Percentiles rank a stretch among this genome's conserved stretches.
These are phyloP conservation scores for Gloeostereum incarnatum DNA, from an alignment of 768 basidiomycete genomes.

Conservation along the genomic window DNA sequence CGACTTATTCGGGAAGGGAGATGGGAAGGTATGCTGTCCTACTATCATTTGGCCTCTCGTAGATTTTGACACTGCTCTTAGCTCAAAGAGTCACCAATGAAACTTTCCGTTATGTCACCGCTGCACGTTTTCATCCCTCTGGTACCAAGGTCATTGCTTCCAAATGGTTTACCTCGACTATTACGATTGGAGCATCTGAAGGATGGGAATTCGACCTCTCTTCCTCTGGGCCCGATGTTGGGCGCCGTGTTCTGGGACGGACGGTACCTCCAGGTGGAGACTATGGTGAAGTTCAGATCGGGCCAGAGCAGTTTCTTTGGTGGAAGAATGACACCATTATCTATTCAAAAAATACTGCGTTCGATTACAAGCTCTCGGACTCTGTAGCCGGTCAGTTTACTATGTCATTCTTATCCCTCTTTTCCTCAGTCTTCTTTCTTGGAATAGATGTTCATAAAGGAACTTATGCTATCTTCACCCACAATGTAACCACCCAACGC, in stretches of 20 bases:
- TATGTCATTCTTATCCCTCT: not conserved
- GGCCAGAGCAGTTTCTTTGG: constrained; percentile 67
- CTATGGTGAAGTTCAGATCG: constrained; percentile 64
- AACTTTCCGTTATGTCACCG: constrained; percentile 62
- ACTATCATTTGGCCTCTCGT: not conserved
- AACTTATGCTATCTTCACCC: constrained; percentile 59
- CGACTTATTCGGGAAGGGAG: constrained; percentile 4
- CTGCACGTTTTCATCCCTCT: constrained; percentile 62
- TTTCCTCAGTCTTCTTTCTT: not conserved
- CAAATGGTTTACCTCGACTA: constrained; percentile 62
- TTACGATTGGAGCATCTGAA: constrained; percentile 64
- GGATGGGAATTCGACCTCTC: constrained; percentile 62
- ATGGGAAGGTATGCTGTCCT: not conserved
- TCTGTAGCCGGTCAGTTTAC: not conserved
- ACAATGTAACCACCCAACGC: constrained; percentile 46
- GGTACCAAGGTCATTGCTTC: constrained; percentile 55
- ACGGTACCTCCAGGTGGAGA: constrained; percentile 56
- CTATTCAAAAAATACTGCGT: constrained; percentile 51
- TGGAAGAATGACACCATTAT: constrained; percentile 45
- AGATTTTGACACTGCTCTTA: not conserved
- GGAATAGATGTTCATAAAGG: constrained; percentile 55
- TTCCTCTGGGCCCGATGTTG: constrained; percentile 22
- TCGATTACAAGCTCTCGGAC: not conserved
- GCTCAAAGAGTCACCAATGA: constrained; percentile 49
- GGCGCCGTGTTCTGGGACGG: constrained; percentile 44